phyloP scores from a whole-genome alignment of 805 yeast species.

The Yarrowia bubula region DNA sequence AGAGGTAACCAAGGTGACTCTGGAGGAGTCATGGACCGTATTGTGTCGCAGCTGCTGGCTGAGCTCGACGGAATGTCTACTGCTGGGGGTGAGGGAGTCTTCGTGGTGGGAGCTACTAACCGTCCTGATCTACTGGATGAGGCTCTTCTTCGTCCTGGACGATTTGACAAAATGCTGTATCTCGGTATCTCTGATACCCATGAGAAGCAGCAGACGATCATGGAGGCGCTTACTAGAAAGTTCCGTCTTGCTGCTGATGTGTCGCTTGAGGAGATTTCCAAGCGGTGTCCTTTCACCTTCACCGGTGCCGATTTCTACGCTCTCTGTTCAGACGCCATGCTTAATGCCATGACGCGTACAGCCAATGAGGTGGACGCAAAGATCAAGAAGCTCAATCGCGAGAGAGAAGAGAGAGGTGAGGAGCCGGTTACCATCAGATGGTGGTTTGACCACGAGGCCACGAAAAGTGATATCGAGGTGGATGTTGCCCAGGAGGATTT shows the following conservation, averaged over 20 bases:
- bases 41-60: constrained; percentile 90
- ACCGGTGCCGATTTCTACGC: constrained; percentile 99
- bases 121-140: constrained; percentile 94
- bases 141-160: constrained; percentile 87
- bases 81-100: constrained; percentile 83
- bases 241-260: constrained; percentile 57
- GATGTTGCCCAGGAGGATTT: constrained; percentile 71
- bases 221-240: constrained; percentile 86
- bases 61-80: constrained; percentile 94
- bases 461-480: constrained; percentile 63
- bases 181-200: constrained; percentile 90
- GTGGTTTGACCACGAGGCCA: constrained; percentile 87
- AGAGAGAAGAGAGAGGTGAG: constrained; percentile 31
- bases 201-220: constrained; percentile 79
- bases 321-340: constrained; percentile 90
- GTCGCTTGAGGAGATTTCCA: constrained; percentile 57
- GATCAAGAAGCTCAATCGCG: constrained; percentile 51
- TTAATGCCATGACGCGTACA: constrained; percentile 90
- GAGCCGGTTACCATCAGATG: constrained; percentile 64
- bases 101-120: constrained; percentile 98
- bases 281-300: constrained; percentile 77
- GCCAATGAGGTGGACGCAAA: constrained; percentile 73
- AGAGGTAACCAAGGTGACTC: constrained; percentile 99
- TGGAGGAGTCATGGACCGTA: constrained; percentile 98
- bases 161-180: constrained; percentile 93